phyloP scores from a whole-genome alignment of 805 yeast genomes.

The Phaffomyces thermotolerans region DNA sequence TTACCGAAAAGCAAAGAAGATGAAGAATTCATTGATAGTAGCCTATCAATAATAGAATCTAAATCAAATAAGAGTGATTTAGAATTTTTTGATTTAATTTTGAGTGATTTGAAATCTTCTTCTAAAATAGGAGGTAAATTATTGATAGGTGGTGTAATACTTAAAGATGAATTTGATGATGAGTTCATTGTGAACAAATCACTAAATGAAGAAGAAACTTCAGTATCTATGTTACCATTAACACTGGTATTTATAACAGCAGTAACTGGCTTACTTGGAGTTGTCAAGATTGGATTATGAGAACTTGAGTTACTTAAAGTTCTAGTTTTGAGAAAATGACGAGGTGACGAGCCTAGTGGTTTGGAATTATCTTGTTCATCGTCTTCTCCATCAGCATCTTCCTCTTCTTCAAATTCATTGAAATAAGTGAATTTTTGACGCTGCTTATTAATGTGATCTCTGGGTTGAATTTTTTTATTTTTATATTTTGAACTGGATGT shows the following conservation, averaged over 20 bases:
- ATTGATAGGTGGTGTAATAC: constrained; percentile 18
- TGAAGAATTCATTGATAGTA: constrained; percentile 30
- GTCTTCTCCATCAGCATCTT: constrained; percentile 10
- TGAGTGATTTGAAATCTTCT: constrained; percentile 8
- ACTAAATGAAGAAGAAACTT: constrained; percentile 23
- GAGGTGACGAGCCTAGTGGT: too few relatives aligned
- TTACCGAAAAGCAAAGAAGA: constrained; percentile 13
- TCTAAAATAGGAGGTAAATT: constrained; percentile 21
- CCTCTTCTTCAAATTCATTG: constrained; percentile 9
- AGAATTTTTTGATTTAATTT: not conserved
- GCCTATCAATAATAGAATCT: constrained; percentile 55
- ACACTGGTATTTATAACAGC: constrained; percentile 1
- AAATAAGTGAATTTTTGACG: constrained; percentile 13
- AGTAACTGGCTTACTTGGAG: constrained; percentile 3
- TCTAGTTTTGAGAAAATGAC: too few relatives aligned
- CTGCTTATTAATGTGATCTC: constrained; percentile 12
- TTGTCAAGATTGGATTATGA: not conserved
- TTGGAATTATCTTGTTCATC: too few relatives aligned
- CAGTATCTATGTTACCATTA: constrained; percentile 10
- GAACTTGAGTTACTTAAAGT: not conserved
- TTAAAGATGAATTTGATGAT: constrained; percentile 18
- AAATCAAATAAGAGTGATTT: constrained; percentile 33
- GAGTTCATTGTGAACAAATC: constrained; percentile 22
- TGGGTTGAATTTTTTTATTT: constrained; percentile 16
- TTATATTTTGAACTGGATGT: constrained; percentile 15